Percentiles rank a stretch among this genome's conserved stretches.
These are phyloP conservation scores for Priceomyces carsonii DNA, from an alignment of 805 yeast species.

Conservation along the genomic window DNA sequence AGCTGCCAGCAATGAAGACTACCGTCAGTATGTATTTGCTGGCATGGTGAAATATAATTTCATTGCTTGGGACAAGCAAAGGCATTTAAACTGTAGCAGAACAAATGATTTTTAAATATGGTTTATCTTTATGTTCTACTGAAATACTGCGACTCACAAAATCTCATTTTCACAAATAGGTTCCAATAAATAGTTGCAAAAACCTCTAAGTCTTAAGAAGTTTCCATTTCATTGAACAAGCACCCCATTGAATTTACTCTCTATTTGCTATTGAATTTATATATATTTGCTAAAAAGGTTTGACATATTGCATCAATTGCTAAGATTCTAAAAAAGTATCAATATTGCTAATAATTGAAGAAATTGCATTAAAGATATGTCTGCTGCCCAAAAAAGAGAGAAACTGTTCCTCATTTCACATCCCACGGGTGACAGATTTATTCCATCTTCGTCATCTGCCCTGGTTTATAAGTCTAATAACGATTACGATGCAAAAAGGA, in stretches of 20 bases:
- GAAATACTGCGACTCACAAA: slow-evolving; percentile 4
- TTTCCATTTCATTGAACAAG: too few relatives aligned
- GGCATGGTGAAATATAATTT: neutral
- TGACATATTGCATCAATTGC: too few relatives aligned
- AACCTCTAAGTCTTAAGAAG: neutral
- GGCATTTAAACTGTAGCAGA: slow-evolving; percentile 7
- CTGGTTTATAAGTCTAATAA: slow-evolving; percentile 13
- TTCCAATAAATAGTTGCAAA: slow-evolving; percentile 6
- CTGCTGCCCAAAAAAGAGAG: too few relatives aligned
- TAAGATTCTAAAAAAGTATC: too few relatives aligned
- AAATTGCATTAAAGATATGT: too few relatives aligned
- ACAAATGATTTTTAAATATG: neutral
- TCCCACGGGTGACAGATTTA: slow-evolving; percentile 13
- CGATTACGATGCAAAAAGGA: neutral
- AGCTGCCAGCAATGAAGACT: slow-evolving; percentile 13
- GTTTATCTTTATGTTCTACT: neutral
- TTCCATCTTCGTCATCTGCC: slow-evolving; percentile 18
- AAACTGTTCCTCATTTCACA: too few relatives aligned
- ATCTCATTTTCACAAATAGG: slow-evolving; percentile 4
- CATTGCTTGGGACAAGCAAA: slow-evolving; percentile 8
- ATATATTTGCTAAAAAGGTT: too few relatives aligned
- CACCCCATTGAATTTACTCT: too few relatives aligned
- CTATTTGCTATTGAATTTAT: too few relatives aligned
- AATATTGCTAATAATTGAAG: too few relatives aligned
- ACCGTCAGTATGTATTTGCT: slow-evolving; percentile 1